Base-by-base conservation (phyloP, 257 asterid species). In the Primulina eburnea region DNA sequence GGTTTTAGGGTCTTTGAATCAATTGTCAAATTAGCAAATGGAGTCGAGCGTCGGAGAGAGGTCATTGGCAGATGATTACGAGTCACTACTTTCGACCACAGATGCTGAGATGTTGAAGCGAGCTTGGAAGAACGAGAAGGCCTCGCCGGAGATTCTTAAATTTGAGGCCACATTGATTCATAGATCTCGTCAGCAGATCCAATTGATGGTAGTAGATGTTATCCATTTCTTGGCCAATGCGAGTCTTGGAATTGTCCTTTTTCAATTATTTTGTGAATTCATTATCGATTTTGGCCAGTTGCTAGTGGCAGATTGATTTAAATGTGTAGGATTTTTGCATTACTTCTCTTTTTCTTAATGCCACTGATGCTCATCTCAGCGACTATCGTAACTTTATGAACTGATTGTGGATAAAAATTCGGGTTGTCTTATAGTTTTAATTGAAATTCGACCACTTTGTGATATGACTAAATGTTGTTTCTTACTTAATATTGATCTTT, bases 71-170 rank as follows among this genome's bases (percentile, higher is more conserved):
- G 94, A 85, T 11, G 94, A 89, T 18, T 87, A 87, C 65, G 95
- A 88, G 83, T 81, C 92, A 29, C 62, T 90, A 77, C 67, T 86
- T 73, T 77, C 85, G 64, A 87, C 95, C 8, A 89, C 95, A 3
- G 97, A 90, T 33, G 82, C 89, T 2, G 94, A 88, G 85, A 89
- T 89, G 63, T 69, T 93, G 79, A 93, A 93, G 85, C 79, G 80
- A 32, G 95, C 90, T 6, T 90, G 97, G 97, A 83, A 91, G 77
- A 93, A 89, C 71, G 97, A 93, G 86, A 89, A 90, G 84, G 97
- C 95, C 18, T 96, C 97, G 33, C 97, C 96, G 18, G 91, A 93
- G 83, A 87, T 90, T 75, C 96, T 93, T 71, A 81, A 72, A 43
- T 89, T 78, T 71, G 87, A 88, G 69, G 65, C 83, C 28, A 80